phyloP scores from a whole-genome alignment of 257 asterid species.

The Solanum paucissectum region DNA sequence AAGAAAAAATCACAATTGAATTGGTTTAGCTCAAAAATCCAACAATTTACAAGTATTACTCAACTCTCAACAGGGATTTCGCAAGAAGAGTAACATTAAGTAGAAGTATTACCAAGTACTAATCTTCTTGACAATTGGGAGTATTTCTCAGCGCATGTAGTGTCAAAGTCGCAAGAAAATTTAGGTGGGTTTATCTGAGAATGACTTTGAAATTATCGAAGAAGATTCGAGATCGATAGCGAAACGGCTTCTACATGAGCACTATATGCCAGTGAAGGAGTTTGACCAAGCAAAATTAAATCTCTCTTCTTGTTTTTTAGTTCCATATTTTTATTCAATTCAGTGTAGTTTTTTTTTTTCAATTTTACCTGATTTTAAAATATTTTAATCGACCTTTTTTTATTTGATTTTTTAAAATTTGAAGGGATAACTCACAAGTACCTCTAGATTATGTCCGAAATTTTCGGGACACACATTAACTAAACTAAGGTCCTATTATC shows the following conservation, averaged over 20 bases:
- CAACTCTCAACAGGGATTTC: background rate
- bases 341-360: background rate
- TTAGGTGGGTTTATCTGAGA: background rate
- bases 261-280: background rate
- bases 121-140: background rate
- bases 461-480: too few relatives aligned
- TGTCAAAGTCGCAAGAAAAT: background rate
- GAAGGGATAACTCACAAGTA: too few relatives aligned
- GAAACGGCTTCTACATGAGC: background rate
- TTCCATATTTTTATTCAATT: too few relatives aligned
- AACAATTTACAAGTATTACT: background rate
- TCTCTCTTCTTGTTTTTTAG: background rate
- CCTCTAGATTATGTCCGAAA: too few relatives aligned
- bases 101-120: background rate
- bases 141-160: background rate
- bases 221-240: background rate
- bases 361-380: too few relatives aligned
- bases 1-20: background rate
- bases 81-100: background rate
- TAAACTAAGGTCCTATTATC: too few relatives aligned
- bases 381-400: too few relatives aligned
- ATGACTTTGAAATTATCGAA: background rate
- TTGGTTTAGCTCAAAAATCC: background rate
- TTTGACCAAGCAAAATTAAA: background rate
- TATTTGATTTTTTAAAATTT: too few relatives aligned